A percentile compares a stretch with the other conserved stretches of the same genome.
Conservation (phyloP, 2,329 filamentous ascomycete genomes). For the Aspergillus versicolor region DNA sequence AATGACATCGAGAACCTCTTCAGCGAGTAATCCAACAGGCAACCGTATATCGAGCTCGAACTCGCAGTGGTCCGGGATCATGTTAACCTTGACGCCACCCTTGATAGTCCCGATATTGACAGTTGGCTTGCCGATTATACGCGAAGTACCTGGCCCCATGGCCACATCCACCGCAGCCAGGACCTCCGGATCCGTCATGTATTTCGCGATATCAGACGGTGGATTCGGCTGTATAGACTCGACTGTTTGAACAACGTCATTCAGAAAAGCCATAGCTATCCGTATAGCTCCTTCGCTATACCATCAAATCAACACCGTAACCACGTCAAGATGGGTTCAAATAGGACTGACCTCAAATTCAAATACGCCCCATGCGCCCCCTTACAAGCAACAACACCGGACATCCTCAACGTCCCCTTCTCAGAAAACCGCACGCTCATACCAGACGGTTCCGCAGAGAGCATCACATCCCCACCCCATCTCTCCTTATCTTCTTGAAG, state of each 20-base stretch:
- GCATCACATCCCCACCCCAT: conserved; percentile 41
- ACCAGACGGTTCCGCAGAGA: conserved; percentile 42
- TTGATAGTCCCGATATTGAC: conserved; percentile 44
- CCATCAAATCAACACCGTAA: no score
- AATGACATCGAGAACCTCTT: neutral
- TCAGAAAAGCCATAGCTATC: neutral
- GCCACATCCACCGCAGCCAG: neutral
- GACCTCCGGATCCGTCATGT: neutral
- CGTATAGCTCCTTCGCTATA: neutral
- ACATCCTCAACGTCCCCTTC: conserved; percentile 44
- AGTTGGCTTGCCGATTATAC: conserved; percentile 38
- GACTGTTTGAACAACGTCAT: neutral
- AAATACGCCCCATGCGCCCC: conserved; percentile 43
- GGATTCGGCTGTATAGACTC: neutral
- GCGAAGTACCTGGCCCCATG: conserved; percentile 20
- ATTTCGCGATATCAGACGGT: neutral
- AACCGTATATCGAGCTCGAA: conserved; percentile 45
- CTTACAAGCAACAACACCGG: conserved; percentile 32
- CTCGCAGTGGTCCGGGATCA: conserved; percentile 38
- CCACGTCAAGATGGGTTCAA: no score
- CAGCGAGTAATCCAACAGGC: conserved; percentile 36
- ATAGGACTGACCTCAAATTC: conserved; percentile 27
- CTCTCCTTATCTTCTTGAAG: conserved; percentile 23
- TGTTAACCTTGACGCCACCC: conserved; percentile 45
- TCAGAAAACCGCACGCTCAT: conserved; percentile 43